phyloP scores from a whole-genome alignment of 805 yeast species.

The Wickerhamomyces subpelliculosus region DNA sequence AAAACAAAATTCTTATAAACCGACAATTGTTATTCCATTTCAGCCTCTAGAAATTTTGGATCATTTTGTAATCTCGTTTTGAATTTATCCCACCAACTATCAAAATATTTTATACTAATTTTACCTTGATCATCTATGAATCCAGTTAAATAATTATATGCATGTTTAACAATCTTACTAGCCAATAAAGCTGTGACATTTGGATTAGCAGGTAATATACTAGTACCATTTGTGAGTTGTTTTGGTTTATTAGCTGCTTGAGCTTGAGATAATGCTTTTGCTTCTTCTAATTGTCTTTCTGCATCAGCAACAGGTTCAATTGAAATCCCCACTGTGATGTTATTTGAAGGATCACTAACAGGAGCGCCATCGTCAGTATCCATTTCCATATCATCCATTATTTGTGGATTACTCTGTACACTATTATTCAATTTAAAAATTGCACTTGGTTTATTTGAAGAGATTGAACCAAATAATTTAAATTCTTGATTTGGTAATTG shows the following conservation, averaged over 20 bases:
- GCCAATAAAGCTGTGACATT: conserved; percentile 57
- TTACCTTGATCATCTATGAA: conserved; percentile 74
- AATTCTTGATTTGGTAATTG: conserved; percentile 57
- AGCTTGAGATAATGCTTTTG: conserved; percentile 17
- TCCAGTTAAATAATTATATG: conserved; percentile 86
- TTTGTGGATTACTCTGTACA: conserved; percentile 21
- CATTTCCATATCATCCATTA: conserved; percentile 52
- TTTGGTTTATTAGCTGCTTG: conserved; percentile 8
- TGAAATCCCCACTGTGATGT: conserved; percentile 72
- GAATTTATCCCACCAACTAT: conserved; percentile 94
- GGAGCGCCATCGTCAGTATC: conserved; percentile 39
- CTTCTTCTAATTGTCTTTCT: conserved; percentile 42
- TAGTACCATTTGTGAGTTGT: conserved; percentile 19
- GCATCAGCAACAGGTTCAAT: conserved; percentile 75
- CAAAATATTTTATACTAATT: conserved; percentile 82
- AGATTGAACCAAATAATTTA: conserved; percentile 58
- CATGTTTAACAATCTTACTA: conserved; percentile 83
- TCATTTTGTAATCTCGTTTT: conserved; percentile 67
- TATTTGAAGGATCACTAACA: conserved; percentile 20
- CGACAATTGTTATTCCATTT: conserved; percentile 9
- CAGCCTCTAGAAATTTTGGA: conserved; percentile 67
- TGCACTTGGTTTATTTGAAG: conserved; percentile 75
- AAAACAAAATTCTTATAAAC: too few species aligned
- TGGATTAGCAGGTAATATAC: conserved; percentile 29
- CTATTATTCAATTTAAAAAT: conserved; percentile 69